Evolutionary conservation across 306 rosid species (phyloP).

Genomic region (Vigna reflexopilosa): DNA sequence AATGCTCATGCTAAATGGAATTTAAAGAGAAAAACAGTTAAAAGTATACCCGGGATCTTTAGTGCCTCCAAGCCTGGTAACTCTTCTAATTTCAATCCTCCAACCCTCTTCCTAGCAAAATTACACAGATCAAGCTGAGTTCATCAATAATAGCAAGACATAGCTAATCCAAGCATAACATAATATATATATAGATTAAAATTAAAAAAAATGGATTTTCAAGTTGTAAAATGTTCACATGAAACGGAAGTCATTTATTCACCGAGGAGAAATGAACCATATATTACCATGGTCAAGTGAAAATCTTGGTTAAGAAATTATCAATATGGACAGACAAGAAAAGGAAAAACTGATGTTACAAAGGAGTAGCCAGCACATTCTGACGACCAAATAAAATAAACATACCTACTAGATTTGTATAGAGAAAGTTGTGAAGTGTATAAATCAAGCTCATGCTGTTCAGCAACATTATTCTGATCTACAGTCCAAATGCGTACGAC

Average conservation of each 20-base stretch:
- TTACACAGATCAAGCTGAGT: constrained; percentile 35
- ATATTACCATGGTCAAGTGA: constrained; percentile 28
- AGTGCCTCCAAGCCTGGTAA: constrained; percentile 88
- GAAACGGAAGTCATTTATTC: constrained; percentile 28
- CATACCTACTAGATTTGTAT: constrained; percentile 81
- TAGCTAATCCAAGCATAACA: constrained; percentile 7
- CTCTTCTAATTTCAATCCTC: constrained; percentile 93
- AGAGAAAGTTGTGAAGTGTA: constrained; percentile 74
- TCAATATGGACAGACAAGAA: constrained; percentile 35
- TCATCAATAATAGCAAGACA: constrained; percentile 33
- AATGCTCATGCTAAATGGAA: constrained; percentile 27
- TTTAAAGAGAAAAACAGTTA: constrained; percentile 17
- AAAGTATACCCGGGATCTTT: constrained; percentile 78
- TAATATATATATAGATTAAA: neutral
- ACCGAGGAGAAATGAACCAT: constrained; percentile 17
- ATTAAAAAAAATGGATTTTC: constrained; percentile 7
- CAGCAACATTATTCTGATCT: constrained; percentile 71
- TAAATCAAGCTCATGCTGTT: constrained; percentile 69
- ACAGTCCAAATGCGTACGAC: constrained; percentile 81
- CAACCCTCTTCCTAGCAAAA: constrained; percentile 84
- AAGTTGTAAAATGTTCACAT: constrained; percentile 17
- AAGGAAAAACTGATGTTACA: constrained; percentile 23
- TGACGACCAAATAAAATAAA: constrained; percentile 30
- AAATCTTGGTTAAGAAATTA: constrained; percentile 32
- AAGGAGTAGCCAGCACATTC: constrained; percentile 19